Conservation (phyloP, 352 stramenopile genomes). For the Lagenidium giganteum region DNA sequence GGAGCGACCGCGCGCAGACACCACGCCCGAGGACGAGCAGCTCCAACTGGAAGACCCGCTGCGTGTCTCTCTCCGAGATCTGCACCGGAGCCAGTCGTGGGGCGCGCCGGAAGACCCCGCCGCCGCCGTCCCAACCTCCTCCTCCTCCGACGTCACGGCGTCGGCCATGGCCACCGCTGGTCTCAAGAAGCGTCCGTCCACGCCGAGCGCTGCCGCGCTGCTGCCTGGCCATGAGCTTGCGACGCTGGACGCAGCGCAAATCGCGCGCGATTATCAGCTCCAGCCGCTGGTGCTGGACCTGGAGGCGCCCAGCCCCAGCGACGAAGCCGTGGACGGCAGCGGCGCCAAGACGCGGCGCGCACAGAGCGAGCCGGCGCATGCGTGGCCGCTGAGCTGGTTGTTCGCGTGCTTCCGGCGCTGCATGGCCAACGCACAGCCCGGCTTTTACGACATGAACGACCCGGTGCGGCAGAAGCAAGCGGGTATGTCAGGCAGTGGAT, state of each 20-base stretch:
- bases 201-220: slow-evolving; percentile 2
- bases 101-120: not conserved
- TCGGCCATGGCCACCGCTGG: not conserved
- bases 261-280: not conserved
- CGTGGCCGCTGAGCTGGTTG: not conserved
- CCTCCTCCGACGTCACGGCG: not conserved
- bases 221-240: slow-evolving; percentile 1
- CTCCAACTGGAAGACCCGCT: not conserved
- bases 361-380: not conserved
- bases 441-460: slow-evolving; percentile 27
- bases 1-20: too few species aligned
- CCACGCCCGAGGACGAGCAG: too few species aligned
- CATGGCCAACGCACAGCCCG: slow-evolving; percentile 12
- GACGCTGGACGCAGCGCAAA: not conserved
- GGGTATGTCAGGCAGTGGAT: slow-evolving; percentile 22
- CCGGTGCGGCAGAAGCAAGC: slow-evolving; percentile 24
- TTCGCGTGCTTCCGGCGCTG: slow-evolving; percentile 13
- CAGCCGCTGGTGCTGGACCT: slow-evolving; percentile 10
- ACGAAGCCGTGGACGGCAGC: slow-evolving; percentile 1
- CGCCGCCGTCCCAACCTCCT: not conserved
- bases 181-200: not conserved
- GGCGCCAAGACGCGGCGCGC: not conserved
- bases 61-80: not conserved
- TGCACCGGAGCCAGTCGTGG: slow-evolving; percentile 8
- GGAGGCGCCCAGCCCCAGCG: slow-evolving; percentile 3